Evolutionary conservation across 495 filamentous ascomycete genomes (phyloP).

Genomic region (Chaetomium fimeti): DNA sequence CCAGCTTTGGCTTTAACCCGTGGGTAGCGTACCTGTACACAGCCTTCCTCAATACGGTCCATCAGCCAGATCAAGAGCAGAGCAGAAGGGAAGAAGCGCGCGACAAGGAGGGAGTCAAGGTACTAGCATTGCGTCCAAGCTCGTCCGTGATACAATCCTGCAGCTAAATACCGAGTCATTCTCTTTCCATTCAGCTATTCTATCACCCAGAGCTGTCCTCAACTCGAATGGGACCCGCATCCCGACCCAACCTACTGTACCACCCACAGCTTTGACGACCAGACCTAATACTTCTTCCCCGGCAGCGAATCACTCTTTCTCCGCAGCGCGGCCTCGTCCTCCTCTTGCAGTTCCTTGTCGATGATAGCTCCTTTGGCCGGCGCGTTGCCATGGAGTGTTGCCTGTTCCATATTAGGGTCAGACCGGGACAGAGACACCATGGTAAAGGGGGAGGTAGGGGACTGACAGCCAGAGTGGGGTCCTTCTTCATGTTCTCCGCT

Average conservation of each 20-base stretch:
- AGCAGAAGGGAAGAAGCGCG: no score
- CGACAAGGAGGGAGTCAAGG: no score
- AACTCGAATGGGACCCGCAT: background rate
- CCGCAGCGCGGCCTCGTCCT: slow-evolving; percentile 28
- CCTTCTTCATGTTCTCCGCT: slow-evolving; percentile 27
- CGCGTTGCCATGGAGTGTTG: slow-evolving; percentile 26
- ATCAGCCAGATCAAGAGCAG: no score
- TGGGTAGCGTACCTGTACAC: no score
- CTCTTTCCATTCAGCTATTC: no score
- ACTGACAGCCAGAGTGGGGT: slow-evolving; percentile 30
- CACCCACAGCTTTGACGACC: background rate
- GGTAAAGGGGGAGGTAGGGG: no score
- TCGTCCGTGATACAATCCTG: no score
- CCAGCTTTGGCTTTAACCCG: no score
- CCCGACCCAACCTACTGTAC: background rate
- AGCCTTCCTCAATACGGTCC: no score
- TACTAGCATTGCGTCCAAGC: no score
- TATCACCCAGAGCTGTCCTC: no score
- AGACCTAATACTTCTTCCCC: slow-evolving; percentile 2
- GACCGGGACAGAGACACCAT: background rate
- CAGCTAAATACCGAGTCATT: no score
- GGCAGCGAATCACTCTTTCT: slow-evolving; percentile 21
- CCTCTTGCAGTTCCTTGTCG: slow-evolving; percentile 32
- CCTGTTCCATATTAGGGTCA: slow-evolving; percentile 13
- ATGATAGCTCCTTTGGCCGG: slow-evolving; percentile 29